phyloP scores from a whole-genome alignment of 192 early-diverging fungal genomes.

The Rhizoclosmatium sp. region DNA sequence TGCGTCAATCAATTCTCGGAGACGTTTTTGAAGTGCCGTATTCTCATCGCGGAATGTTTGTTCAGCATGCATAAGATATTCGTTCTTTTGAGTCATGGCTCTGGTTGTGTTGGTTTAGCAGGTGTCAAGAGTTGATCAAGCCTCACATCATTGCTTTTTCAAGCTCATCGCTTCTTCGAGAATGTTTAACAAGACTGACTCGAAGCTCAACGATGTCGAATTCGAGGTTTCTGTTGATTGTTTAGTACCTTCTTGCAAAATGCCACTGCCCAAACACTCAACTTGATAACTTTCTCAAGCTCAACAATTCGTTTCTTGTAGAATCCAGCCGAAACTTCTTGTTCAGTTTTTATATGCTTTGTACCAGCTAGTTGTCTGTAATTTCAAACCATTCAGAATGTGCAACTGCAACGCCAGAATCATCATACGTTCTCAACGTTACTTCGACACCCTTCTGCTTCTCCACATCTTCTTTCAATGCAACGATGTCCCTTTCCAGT shows the following conservation, averaged over 20 bases:
- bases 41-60: constrained; percentile 58
- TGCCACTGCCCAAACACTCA: background rate
- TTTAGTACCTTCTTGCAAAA: background rate
- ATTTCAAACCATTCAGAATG: background rate
- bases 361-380: constrained; percentile 20
- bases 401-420: too few relatives aligned
- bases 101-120: constrained; percentile 24
- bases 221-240: constrained; percentile 43
- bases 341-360: constrained; percentile 20
- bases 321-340: constrained; percentile 31
- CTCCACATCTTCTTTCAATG: constrained; percentile 30
- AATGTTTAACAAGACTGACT: constrained; percentile 50
- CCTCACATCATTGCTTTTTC: constrained; percentile 48
- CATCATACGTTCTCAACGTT: constrained; percentile 36
- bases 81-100: constrained; percentile 50
- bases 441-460: constrained; percentile 34
- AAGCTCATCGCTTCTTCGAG: constrained; percentile 46
- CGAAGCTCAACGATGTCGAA: constrained; percentile 60
- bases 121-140: background rate
- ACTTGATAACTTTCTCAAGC: constrained; percentile 46
- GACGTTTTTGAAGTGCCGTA: constrained; percentile 54
- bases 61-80: constrained; percentile 49
- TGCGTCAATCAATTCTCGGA: constrained; percentile 64
- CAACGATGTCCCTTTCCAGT: constrained; percentile 37
- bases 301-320: constrained; percentile 46